Evolutionary conservation across 148 eudicot species (phyloP).

Genomic region (Arctostaphylos glauca): DNA sequence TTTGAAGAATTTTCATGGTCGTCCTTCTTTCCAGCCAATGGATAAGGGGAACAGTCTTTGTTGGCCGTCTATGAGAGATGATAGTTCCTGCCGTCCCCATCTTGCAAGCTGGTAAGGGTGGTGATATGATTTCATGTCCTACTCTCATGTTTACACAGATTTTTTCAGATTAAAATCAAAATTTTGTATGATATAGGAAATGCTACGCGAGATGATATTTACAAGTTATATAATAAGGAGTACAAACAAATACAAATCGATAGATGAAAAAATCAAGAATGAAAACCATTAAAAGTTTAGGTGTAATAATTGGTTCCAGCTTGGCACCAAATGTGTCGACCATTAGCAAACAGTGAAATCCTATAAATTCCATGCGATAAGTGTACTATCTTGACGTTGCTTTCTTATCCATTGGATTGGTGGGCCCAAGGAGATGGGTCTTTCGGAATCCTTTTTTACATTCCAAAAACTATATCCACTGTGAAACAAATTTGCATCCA

Average conservation of each 20-base stretch:
- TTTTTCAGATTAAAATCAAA: neutral
- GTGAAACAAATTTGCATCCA: neutral
- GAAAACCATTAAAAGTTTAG: neutral
- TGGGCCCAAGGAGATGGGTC: constrained; percentile 1
- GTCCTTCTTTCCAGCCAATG: too few species aligned
- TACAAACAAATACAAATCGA: neutral
- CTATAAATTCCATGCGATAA: neutral
- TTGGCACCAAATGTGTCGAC: neutral
- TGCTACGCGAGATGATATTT: neutral
- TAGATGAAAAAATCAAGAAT: neutral
- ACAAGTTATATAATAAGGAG: neutral
- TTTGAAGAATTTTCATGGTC: too few species aligned
- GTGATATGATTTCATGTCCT: neutral
- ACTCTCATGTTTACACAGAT: neutral
- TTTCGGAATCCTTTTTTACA: neutral
- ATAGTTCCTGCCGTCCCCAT: neutral
- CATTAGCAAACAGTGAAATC: neutral
- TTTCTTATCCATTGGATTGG: neutral
- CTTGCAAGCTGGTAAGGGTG: neutral
- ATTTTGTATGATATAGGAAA: neutral
- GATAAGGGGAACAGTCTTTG: too few species aligned
- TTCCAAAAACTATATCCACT: neutral
- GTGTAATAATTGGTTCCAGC: neutral
- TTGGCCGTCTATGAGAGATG: neutral
- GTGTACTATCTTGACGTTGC: neutral